Evolutionary conservation across 2,329 filamentous ascomycete genomes (phyloP).

Genomic region (Aspergillus latus): DNA sequence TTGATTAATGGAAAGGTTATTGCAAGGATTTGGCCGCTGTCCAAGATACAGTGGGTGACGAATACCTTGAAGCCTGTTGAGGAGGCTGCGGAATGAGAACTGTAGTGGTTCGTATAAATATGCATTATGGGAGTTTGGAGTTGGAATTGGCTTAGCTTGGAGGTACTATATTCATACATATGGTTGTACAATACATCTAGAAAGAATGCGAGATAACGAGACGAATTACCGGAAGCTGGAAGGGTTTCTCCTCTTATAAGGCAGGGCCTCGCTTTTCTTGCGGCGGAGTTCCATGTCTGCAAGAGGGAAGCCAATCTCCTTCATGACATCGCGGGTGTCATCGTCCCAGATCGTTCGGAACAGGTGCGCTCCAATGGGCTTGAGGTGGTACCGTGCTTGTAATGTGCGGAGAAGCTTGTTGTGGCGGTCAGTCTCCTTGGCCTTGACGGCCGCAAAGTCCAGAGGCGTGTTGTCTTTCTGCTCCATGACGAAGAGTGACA

Average conservation of each 20-base stretch:
- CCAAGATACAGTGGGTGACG: constrained; percentile 36
- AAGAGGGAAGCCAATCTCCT: constrained; percentile 69
- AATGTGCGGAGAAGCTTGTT: constrained; percentile 75
- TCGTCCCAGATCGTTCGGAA: constrained; percentile 93
- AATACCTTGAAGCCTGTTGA: constrained; percentile 40
- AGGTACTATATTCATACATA: constrained; percentile 42
- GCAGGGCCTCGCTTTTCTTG: constrained; percentile 69
- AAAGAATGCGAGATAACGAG: constrained; percentile 24
- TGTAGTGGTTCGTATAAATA: constrained; percentile 1
- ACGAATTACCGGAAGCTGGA: constrained; percentile 43
- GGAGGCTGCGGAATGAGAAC: constrained; percentile 10
- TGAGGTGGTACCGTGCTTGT: constrained; percentile 66
- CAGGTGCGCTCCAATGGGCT: constrained; percentile 76
- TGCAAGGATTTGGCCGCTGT: constrained; percentile 46
- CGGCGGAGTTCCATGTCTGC: constrained; percentile 82
- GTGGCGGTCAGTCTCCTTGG: constrained; percentile 56
- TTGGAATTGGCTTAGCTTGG: constrained; percentile 24
- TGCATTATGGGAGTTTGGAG: constrained; percentile 29
- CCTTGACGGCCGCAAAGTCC: constrained; percentile 59
- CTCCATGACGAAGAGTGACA: constrained; percentile 79
- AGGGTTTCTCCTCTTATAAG: constrained; percentile 61
- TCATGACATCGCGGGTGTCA: constrained; percentile 80
- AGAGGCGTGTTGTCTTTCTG: constrained; percentile 65
- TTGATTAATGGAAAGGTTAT: constrained; percentile 82
- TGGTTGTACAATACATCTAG: constrained; percentile 45